Percentiles rank a stretch among this genome's conserved stretches.
These are phyloP conservation scores for Pythium rhizo-oryzae DNA, from an alignment of 352 stramenopile species.

Conservation along the genomic window DNA sequence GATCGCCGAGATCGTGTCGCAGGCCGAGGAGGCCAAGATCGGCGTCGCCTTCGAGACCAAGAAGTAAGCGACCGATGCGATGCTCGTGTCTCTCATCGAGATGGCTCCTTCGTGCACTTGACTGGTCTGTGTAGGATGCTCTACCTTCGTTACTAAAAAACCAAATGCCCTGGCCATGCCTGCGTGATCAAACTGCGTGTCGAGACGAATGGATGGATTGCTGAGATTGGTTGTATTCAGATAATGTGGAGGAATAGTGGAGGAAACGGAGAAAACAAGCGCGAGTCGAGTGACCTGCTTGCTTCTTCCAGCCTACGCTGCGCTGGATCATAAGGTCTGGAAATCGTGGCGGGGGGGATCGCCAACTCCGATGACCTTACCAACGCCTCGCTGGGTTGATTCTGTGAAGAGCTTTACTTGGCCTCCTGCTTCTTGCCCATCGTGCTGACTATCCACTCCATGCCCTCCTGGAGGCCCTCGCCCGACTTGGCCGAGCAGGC, in stretches of 20 bases:
- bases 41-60: slow-evolving; percentile 69
- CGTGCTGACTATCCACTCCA: slow-evolving; percentile 89
- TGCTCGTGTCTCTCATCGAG: background rate
- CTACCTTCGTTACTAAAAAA: background rate
- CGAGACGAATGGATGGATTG: too few relatives aligned
- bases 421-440: slow-evolving; percentile 66
- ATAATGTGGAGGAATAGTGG: background rate
- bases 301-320: too few relatives aligned
- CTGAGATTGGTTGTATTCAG: background rate
- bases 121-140: background rate
- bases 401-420: slow-evolving; percentile 40
- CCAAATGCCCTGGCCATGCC: background rate
- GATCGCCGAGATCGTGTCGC: slow-evolving; percentile 80
- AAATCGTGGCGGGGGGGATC: too few relatives aligned
- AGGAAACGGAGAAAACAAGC: too few relatives aligned
- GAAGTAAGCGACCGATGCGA: background rate
- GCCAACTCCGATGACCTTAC: too few relatives aligned
- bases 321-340: too few relatives aligned
- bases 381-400: too few relatives aligned
- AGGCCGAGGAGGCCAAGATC: slow-evolving; percentile 75
- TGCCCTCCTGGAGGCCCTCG: slow-evolving; percentile 88
- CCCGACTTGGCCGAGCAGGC: slow-evolving; percentile 90
- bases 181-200: background rate
- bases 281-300: too few relatives aligned
- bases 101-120: too few relatives aligned